These are phyloP conservation scores for Yamadazyma mexicana DNA, from an alignment of 1,139 yeast genomes.

Conservation along the genomic window DNA sequence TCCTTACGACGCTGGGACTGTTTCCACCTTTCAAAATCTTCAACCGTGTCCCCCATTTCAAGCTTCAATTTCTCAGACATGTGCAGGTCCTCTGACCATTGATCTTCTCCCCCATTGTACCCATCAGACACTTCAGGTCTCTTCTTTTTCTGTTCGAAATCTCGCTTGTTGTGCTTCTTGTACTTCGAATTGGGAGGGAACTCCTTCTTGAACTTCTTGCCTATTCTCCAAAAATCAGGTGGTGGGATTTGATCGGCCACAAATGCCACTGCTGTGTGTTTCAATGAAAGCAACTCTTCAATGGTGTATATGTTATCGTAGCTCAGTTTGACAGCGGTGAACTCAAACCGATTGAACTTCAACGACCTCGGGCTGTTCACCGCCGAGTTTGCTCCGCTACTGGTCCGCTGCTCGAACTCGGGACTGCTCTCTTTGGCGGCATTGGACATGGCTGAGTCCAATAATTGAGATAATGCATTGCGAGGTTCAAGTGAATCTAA, in stretches of 20 bases:
- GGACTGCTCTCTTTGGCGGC: conserved; percentile 52
- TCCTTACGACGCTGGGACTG: conserved; percentile 43
- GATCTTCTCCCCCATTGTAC: background rate
- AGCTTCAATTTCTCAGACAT: conserved; percentile 33
- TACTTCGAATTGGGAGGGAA: conserved; percentile 5
- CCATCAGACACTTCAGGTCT: background rate
- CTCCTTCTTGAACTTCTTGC: conserved; percentile 13
- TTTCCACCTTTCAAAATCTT: conserved; percentile 74
- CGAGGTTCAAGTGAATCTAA: conserved; percentile 25
- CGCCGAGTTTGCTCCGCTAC: conserved; percentile 11
- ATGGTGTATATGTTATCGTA: conserved; percentile 33
- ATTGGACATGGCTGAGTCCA: conserved; percentile 46
- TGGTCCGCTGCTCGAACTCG: conserved; percentile 24
- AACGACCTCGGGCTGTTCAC: conserved; percentile 19
- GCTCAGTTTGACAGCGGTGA: conserved; percentile 13
- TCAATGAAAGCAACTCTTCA: conserved; percentile 34
- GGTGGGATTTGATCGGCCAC: conserved; percentile 38
- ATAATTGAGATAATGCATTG: conserved; percentile 41
- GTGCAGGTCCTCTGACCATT: conserved; percentile 47
- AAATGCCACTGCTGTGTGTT: conserved; percentile 35
- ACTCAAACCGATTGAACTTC: conserved; percentile 13
- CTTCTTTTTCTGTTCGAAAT: conserved; percentile 12
- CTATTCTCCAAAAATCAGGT: conserved; percentile 41
- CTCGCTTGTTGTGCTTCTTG: conserved; percentile 10
- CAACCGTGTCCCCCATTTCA: conserved; percentile 58